Evolutionary conservation across 139 green algal species (phyloP).

Genomic region (Chlorella ohadii): DNA sequence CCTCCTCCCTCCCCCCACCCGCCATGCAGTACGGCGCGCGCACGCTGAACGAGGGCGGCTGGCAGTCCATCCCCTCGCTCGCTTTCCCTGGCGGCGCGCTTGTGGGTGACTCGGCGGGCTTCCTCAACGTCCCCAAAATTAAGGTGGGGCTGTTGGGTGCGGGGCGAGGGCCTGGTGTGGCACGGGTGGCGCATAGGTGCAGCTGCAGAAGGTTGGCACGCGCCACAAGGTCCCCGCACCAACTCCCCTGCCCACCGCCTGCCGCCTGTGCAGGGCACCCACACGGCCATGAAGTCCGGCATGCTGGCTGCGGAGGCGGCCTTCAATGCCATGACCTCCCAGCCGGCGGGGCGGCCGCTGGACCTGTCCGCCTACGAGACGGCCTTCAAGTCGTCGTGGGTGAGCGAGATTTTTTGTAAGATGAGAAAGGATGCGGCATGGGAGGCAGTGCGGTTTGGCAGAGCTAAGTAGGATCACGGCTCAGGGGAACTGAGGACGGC

Average conservation of each 20-base stretch:
- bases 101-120: conserved; percentile 91
- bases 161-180: neutral
- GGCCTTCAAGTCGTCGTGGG: conserved; percentile 68
- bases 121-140: conserved; percentile 95
- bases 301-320: conserved; percentile 87
- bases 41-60: conserved; percentile 90
- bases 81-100: conserved; percentile 92
- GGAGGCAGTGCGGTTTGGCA: too few species aligned
- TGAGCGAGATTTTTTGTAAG: conserved; percentile 36
- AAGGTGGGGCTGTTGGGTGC: conserved; percentile 61
- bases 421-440: too few species aligned
- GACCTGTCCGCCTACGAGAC: conserved; percentile 69
- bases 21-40: conserved; percentile 86
- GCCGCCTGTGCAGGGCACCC: conserved; percentile 66
- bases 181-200: neutral
- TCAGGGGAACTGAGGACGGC: too few species aligned
- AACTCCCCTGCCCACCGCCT: too few species aligned
- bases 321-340: conserved; percentile 45
- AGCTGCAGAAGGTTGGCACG: neutral
- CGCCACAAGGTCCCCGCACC: too few species aligned
- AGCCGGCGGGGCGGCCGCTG: conserved; percentile 21
- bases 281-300: conserved; percentile 95
- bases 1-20: too few species aligned
- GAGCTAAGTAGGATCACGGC: too few species aligned
- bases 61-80: conserved; percentile 88